Evolutionary conservation across 805 yeast species (phyloP), one percentile per base, ranked within the genome.

Genomic region (Nakazawaea anatomiae): DNA sequence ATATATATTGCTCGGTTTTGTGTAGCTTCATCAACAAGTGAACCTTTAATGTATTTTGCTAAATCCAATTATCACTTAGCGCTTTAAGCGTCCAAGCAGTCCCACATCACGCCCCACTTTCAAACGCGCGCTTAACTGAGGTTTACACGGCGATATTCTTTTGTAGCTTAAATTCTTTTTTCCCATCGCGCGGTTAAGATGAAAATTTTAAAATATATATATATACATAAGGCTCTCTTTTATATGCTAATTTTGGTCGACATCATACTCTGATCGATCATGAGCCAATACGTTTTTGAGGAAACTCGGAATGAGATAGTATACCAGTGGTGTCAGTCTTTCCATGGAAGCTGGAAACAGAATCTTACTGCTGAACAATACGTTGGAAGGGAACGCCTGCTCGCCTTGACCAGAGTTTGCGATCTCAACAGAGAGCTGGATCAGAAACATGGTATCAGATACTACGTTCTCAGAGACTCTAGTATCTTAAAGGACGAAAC

Each of bases 271-370:
- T 25, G 3, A 11, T 9, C 35, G 35, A 32, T 9, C 35, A 32
- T 38, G 40, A 25, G 36, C 18, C 25, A 44, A 12, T 42, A 31
- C 18, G 18, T 31, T 8, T 47, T 64, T 7, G 62, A 58, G 39
- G 48, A 54, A 39, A 60, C 61, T 1, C 32, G 42, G 2, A 62
- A 61, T 36, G 27, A 38, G 3, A 50, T 44, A 10, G 54, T 58
- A 6, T 46, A 58, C 42, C 49, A 53, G 46, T 60, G 54, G 53
- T 56, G 61, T 39, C 63, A 62, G 30, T 25, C 51, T 5, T 54
- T 51, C 18, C 64, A 61, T 49, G 51, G 40, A 4, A 39, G 47
- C 6, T 66, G 70, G 70, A 66, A 67, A 6, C 47, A 42, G 9
- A 55, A 56, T 4, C 52, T 65, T 18, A 44, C 56, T 18, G 18